Evolutionary conservation across 169 alveolate species (phyloP).

Genomic region (Cystoisospora suis): DNA sequence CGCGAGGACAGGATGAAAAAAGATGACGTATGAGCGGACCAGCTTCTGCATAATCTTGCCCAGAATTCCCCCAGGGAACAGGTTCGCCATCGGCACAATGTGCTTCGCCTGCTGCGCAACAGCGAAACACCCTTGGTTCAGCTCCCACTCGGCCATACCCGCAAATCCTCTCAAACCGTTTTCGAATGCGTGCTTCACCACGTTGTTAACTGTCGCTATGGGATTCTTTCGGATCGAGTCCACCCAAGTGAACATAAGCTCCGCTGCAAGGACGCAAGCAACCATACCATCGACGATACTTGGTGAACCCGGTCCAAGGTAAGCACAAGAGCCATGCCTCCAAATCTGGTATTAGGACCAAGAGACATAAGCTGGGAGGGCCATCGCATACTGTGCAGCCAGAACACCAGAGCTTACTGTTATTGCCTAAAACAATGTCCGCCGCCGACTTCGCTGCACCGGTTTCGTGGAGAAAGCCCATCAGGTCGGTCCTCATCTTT

Average conservation of each 20-base stretch:
- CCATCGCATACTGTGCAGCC: too few relatives aligned
- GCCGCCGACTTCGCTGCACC: background rate
- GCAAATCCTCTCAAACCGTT: slow-evolving; percentile 9
- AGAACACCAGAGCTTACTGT: too few relatives aligned
- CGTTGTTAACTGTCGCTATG: slow-evolving; percentile 55
- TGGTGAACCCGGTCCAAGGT: too few relatives aligned
- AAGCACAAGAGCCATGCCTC: too few relatives aligned
- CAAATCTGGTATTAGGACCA: too few relatives aligned
- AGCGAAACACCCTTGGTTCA: slow-evolving; percentile 58
- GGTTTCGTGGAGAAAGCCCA: background rate
- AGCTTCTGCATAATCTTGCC: slow-evolving; percentile 42
- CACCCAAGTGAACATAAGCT: slow-evolving; percentile 44
- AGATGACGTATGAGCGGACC: slow-evolving; percentile 59
- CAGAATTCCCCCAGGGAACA: slow-evolving; percentile 57
- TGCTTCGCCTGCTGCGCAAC: slow-evolving; percentile 36
- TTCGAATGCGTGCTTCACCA: slow-evolving; percentile 46
- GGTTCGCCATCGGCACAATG: slow-evolving; percentile 42
- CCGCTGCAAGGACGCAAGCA: too few relatives aligned
- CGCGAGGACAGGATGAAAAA: slow-evolving; percentile 48
- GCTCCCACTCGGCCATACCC: slow-evolving; percentile 38
- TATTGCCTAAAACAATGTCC: background rate
- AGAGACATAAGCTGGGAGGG: too few relatives aligned
- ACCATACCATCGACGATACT: too few relatives aligned
- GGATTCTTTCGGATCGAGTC: slow-evolving; percentile 47
- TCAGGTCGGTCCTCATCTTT: background rate